Evolutionary conservation across 257 asterid genomes (phyloP), one percentile per base, ranked within the genome.

Genomic region (Fraxinus quadrangulata): DNA sequence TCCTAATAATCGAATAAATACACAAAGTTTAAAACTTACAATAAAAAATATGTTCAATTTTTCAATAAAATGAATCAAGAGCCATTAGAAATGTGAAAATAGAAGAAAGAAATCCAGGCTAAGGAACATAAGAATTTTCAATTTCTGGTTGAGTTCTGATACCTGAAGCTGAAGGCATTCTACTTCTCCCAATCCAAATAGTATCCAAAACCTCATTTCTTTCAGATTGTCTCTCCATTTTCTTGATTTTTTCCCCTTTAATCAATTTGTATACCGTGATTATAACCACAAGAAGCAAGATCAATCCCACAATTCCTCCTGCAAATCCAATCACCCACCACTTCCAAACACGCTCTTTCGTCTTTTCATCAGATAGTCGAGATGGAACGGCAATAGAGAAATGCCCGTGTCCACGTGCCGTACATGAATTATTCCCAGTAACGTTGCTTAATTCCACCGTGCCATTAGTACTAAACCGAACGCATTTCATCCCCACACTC

Each of bases 121-220:
- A 92, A 77, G 97, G 97, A 42, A 85, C 73, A 78, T 89, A 89
- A 31, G 77, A 85, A 79, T 75, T 82, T 75, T 92, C 99, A 85
- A 95, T 87, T 77, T 68, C 85, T 31, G 99, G 98, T 75, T 86
- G 92, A 36, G 98, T 95, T 84, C 98, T 91, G 79, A 90, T 88
- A 78, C 87, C 89, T 67, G 93, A 75, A 79, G 97, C 99, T 12
- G 85, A 31, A 69, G 93, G 94, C 98, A 95, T 87, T 87, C 89
- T 93, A 80, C 97, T 93, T 17, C 76, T 74, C 16, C 98, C 97
- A 84, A 95, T 79, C 98, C 97, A 93, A 42, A 80, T 67, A 23
- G 90, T 63, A 24, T 81, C 94, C 84, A 95, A 82, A 26, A 70
- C 88, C 75, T 90, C 99, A 78, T 88, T 87, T 68, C 75, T 87